These are phyloP conservation scores for Ulmus americana DNA, from an alignment of 331 rosid species.

Conservation along the genomic window DNA sequence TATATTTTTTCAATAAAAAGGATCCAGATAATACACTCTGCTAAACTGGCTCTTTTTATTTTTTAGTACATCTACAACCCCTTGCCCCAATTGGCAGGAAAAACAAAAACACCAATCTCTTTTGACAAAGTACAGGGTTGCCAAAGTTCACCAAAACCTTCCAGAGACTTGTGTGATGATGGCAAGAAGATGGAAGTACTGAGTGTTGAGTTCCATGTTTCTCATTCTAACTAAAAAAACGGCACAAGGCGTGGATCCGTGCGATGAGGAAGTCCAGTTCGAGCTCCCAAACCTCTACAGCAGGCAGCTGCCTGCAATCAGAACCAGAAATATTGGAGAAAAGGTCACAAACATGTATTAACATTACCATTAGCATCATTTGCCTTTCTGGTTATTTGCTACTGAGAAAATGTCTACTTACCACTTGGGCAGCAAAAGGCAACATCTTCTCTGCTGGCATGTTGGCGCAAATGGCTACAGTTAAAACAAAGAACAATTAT, in stretches of 20 bases:
- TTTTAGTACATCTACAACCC: too few species aligned
- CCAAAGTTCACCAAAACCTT: too few species aligned
- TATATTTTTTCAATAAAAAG: too few species aligned
- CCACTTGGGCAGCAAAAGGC: slow-evolving; percentile 82
- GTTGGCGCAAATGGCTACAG: slow-evolving; percentile 71
- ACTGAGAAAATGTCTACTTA: slow-evolving; percentile 28
- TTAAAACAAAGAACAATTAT: slow-evolving; percentile 15
- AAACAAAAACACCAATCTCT: too few species aligned
- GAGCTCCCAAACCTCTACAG: slow-evolving; percentile 85
- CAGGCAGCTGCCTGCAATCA: slow-evolving; percentile 75
- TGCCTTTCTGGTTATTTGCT: background rate
- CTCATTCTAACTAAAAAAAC: slow-evolving; percentile 30
- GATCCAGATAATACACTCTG: too few species aligned
- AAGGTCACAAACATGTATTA: slow-evolving; percentile 3
- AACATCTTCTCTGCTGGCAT: slow-evolving; percentile 79
- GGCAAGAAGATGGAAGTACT: too few species aligned
- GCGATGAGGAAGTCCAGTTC: slow-evolving; percentile 73
- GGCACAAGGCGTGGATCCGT: slow-evolving; percentile 55
- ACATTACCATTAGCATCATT: background rate
- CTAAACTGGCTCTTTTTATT: too few species aligned
- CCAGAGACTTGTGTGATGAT: background rate
- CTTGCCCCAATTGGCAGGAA: too few species aligned
- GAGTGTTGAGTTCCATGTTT: background rate
- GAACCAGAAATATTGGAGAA: background rate
- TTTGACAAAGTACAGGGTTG: too few species aligned